Conservation (phyloP, 352 stramenopile genomes). For the Phytophthora brassicae region DNA sequence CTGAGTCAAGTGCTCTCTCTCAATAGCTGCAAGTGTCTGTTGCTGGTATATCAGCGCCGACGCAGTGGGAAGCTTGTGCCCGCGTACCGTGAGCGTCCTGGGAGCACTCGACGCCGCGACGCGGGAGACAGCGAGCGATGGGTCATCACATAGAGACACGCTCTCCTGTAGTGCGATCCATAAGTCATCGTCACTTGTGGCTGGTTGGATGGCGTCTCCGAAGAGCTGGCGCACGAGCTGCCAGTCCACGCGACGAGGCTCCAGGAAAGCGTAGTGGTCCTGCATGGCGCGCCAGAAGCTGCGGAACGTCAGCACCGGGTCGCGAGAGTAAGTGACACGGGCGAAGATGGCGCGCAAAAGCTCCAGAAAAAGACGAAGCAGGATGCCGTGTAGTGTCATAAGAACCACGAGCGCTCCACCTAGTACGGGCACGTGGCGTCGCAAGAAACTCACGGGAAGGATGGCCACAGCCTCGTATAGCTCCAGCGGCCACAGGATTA, state of each 20-base stretch:
- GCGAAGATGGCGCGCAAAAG: constrained; percentile 66
- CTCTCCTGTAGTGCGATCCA: constrained; percentile 80
- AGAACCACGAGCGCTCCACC: constrained; percentile 77
- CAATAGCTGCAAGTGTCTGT: constrained; percentile 43
- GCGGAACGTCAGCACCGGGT: constrained; percentile 71
- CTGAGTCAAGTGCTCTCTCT: constrained; percentile 60
- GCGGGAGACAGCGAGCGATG: constrained; percentile 55
- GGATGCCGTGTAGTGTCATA: constrained; percentile 74
- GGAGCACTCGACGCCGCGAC: constrained; percentile 8
- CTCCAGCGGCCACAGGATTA: constrained; percentile 69
- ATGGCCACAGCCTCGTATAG: constrained; percentile 79
- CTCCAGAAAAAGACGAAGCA: constrained; percentile 69
- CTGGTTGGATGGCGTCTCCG: constrained; percentile 54
- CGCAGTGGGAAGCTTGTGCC: constrained; percentile 35
- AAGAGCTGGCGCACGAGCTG: constrained; percentile 71
- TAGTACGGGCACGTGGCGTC: constrained; percentile 70
- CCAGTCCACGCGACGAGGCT: constrained; percentile 58
- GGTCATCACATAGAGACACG: constrained; percentile 69
- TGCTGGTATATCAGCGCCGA: constrained; percentile 40
- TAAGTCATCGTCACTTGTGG: constrained; percentile 78
- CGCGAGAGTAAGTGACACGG: constrained; percentile 61
- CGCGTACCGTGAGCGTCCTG: constrained; percentile 31
- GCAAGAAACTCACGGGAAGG: constrained; percentile 71
- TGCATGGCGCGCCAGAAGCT: constrained; percentile 74
- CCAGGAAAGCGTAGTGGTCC: constrained; percentile 67